Evolutionary conservation across 139 green algal genomes (phyloP).

Genomic region (Ettlia oleoabundans): DNA sequence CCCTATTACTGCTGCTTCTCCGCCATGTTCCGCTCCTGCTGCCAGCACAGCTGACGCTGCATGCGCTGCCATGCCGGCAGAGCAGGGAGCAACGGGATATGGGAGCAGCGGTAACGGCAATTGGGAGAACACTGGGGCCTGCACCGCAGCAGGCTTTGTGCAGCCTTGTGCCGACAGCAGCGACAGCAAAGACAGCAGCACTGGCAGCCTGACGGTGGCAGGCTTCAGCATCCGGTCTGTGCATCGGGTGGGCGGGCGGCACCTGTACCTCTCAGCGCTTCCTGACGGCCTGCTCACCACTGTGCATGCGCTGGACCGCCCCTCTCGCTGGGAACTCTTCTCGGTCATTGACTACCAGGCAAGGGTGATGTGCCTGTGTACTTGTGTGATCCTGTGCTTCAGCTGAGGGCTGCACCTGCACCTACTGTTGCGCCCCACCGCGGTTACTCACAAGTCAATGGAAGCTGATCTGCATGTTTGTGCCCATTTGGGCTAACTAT

Average conservation of each 20-base stretch:
- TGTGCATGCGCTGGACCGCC: not conserved
- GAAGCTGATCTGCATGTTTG: too few relatives aligned
- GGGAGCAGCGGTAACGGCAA: too few relatives aligned
- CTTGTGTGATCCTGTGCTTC: too few relatives aligned
- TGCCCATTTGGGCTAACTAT: too few relatives aligned
- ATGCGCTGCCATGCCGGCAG: too few relatives aligned
- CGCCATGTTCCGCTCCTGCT: not conserved
- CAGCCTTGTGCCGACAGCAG: not conserved
- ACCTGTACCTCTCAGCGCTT: slow-evolving; percentile 33
- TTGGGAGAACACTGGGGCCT: too few relatives aligned
- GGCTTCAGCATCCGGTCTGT: slow-evolving; percentile 25
- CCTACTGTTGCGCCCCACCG: too few relatives aligned
- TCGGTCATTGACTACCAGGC: slow-evolving; percentile 10
- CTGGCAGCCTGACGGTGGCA: not conserved
- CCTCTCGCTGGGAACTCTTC: slow-evolving; percentile 33
- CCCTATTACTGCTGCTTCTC: not conserved
- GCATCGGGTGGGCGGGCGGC: slow-evolving; percentile 5
- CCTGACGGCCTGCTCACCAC: slow-evolving; percentile 31
- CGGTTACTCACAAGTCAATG: too few relatives aligned
- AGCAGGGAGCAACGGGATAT: too few relatives aligned
- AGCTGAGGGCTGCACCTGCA: too few relatives aligned
- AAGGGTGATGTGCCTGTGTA: not conserved
- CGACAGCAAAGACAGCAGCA: too few relatives aligned
- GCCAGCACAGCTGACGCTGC: too few relatives aligned
- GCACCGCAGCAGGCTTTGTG: not conserved